Evolutionary conservation across 176 grass and related monocot genomes (phyloP).

Genomic region (Zoysia pacifica): DNA sequence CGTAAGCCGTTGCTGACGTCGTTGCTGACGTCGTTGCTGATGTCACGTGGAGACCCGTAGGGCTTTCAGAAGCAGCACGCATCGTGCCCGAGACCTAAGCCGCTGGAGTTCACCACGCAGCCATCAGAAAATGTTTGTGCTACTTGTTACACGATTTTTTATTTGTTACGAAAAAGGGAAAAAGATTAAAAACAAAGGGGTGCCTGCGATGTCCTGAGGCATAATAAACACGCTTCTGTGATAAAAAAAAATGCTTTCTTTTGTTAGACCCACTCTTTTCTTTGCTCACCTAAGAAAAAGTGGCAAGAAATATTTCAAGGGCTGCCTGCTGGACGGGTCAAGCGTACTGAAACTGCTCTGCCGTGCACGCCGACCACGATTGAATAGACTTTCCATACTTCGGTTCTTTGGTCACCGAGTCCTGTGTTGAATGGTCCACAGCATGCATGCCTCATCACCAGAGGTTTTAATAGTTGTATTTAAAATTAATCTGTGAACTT

Average conservation of each 20-base stretch:
- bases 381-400: neutral
- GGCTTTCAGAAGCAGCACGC: neutral
- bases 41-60: conserved; percentile 1
- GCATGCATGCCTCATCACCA: too few species aligned
- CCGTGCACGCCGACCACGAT: neutral
- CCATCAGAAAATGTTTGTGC: neutral
- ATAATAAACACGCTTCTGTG: too few species aligned
- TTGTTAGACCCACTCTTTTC: neutral
- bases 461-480: too few species aligned
- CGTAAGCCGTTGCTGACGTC: too few species aligned
- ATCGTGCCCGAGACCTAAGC: too few species aligned
- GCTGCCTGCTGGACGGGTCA: conserved; percentile 1
- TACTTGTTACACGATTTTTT: too few species aligned
- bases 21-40: conserved; percentile 35
- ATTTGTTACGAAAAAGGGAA: neutral
- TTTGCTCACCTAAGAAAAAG: neutral
- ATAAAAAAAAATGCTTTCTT: neutral
- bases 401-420: neutral
- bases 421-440: conserved; percentile 8
- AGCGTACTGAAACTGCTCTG: neutral
- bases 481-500: too few species aligned
- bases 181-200: neutral
- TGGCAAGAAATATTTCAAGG: neutral
- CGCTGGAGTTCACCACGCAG: neutral
- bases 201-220: too few species aligned